A percentile compares a stretch with the other conserved stretches of the same genome.
Conservation (phyloP, 2,329 filamentous ascomycete species). For the Clarireedia hainanense region DNA sequence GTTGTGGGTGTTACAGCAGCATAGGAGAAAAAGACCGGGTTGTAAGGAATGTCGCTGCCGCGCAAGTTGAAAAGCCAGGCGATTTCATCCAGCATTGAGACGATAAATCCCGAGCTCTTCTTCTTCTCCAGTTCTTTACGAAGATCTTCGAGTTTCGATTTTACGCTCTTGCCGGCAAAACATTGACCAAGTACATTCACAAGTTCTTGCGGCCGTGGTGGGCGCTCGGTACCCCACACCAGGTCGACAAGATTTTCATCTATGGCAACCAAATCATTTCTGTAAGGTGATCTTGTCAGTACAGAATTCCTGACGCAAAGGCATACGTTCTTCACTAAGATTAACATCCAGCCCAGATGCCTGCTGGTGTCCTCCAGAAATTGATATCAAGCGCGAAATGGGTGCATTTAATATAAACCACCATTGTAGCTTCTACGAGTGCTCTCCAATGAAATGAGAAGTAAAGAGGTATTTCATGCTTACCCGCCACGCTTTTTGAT, state of each 20-base stretch:
- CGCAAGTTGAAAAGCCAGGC: conserved; percentile 98
- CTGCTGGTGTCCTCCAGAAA: not conserved
- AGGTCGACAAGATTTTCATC: conserved; percentile 80
- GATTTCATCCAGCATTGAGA: conserved; percentile 93
- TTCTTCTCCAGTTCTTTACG: conserved; percentile 90
- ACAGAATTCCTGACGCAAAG: not conserved
- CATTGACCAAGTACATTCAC: conserved; percentile 64
- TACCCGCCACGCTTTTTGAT: conserved; percentile 80
- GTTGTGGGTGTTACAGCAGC: conserved; percentile 72
- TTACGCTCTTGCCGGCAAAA: conserved; percentile 74
- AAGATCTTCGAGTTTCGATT: conserved; percentile 75
- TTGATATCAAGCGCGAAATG: no score
- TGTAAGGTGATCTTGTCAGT: not conserved
- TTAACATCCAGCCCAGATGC: not conserved
- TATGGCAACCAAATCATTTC: conserved; percentile 58
- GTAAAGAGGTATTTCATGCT: conserved; percentile 3
- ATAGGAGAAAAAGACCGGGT: conserved; percentile 97
- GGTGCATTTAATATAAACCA: no score
- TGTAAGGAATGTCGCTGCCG: conserved; percentile 92
- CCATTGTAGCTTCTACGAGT: no score
- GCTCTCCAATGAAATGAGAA: not conserved
- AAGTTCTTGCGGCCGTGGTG: conserved; percentile 65
- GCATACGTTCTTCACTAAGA: no score
- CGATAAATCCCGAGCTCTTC: conserved; percentile 76
- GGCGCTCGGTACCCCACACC: conserved; percentile 74